These are phyloP conservation scores for Candida ponderosae DNA, from an alignment of 805 yeast species.

Conservation along the genomic window DNA sequence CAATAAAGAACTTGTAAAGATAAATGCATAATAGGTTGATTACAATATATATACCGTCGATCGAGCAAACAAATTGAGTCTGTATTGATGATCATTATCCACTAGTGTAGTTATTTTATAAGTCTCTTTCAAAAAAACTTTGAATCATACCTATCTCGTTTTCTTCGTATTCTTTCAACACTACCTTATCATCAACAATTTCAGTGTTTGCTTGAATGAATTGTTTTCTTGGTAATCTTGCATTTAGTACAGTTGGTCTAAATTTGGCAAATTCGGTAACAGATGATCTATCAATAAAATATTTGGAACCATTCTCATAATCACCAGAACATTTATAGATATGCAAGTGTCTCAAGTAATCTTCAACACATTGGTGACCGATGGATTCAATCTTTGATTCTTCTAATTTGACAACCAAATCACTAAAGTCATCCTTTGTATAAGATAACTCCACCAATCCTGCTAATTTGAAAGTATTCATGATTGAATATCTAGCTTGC, in stretches of 20 bases:
- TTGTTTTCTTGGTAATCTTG: slow-evolving; percentile 79
- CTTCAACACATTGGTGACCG: slow-evolving; percentile 70
- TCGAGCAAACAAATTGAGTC: slow-evolving; percentile 2
- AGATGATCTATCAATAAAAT: slow-evolving; percentile 60
- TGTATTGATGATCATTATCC: neutral
- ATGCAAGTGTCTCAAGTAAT: slow-evolving; percentile 65
- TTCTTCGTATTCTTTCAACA: slow-evolving; percentile 68
- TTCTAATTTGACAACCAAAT: slow-evolving; percentile 54
- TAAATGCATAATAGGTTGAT: slow-evolving; percentile 3
- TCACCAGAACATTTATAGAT: slow-evolving; percentile 76
- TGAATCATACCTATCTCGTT: slow-evolving; percentile 70
- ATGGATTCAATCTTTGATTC: slow-evolving; percentile 52
- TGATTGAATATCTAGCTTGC: slow-evolving; percentile 86
- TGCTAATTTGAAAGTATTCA: slow-evolving; percentile 65
- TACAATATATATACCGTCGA: slow-evolving; percentile 2
- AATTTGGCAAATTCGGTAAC: slow-evolving; percentile 59
- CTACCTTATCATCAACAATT: slow-evolving; percentile 32
- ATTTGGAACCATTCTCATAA: slow-evolving; percentile 51
- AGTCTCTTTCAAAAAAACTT: slow-evolving; percentile 60
- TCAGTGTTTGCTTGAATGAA: slow-evolving; percentile 76
- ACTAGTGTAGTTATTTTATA: slow-evolving; percentile 7
- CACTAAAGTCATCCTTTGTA: slow-evolving; percentile 41
- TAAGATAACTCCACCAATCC: slow-evolving; percentile 49
- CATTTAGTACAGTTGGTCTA: slow-evolving; percentile 59
- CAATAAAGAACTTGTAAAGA: neutral